These are phyloP conservation scores for Pholiota molesta DNA, from an alignment of 768 basidiomycete species.

Conservation along the genomic window DNA sequence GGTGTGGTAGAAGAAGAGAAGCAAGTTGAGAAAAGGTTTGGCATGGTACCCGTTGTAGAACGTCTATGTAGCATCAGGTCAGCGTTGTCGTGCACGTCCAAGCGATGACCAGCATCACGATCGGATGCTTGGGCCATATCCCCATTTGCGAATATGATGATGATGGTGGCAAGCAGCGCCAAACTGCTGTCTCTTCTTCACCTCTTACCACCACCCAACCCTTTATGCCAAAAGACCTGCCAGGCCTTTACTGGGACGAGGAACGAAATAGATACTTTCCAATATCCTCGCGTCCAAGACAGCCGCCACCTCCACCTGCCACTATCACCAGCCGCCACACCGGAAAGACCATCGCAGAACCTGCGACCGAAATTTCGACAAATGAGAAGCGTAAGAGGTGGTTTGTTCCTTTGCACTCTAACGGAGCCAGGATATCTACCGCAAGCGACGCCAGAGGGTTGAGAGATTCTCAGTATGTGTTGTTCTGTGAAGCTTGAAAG, in stretches of 20 bases:
- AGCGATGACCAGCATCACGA: neutral
- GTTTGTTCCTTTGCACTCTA: conserved; percentile 19
- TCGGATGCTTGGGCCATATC: neutral
- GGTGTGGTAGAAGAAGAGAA: conserved; percentile 1
- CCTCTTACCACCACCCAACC: neutral
- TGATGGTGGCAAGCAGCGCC: neutral
- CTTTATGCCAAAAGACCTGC: conserved; percentile 50
- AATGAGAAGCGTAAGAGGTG: conserved; percentile 3
- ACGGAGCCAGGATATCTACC: conserved; percentile 13
- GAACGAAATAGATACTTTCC: conserved; percentile 60
- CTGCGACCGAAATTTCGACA: neutral
- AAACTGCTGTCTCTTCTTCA: neutral
- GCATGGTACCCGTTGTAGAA: conserved; percentile 7
- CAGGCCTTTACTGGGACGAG: conserved; percentile 61
- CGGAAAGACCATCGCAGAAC: neutral
- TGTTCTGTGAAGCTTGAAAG: neutral
- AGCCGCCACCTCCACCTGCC: conserved; percentile 14
- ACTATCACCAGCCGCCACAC: conserved; percentile 12
- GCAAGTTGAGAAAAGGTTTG: conserved; percentile 4
- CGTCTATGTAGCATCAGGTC: neutral
- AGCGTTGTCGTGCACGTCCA: neutral
- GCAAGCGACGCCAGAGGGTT: conserved; percentile 6
- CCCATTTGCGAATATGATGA: neutral
- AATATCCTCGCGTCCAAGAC: conserved; percentile 40
- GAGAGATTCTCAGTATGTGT: conserved; percentile 23